Evolutionary conservation across 805 yeast species (phyloP).

Genomic region (Metschnikowia proteae): DNA sequence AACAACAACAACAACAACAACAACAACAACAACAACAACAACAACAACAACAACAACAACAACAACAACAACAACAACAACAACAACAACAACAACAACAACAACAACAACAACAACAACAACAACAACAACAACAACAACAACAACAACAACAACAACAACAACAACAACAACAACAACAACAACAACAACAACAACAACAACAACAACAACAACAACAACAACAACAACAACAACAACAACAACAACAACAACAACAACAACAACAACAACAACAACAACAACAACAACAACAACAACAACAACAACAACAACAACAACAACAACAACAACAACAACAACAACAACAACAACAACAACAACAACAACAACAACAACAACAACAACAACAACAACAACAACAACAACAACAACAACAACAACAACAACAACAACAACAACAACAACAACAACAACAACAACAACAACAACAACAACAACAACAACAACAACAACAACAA

Average conservation of each 20-base stretch:
- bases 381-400: neutral
- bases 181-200: too few relatives aligned
- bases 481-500: neutral
- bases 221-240: too few relatives aligned
- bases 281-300: too few relatives aligned
- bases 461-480: neutral
- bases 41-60: slow-evolving; percentile 7
- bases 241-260: too few relatives aligned
- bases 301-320: too few relatives aligned
- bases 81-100: neutral
- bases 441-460: slow-evolving; percentile 8
- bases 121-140: neutral
- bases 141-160: too few relatives aligned
- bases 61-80: neutral
- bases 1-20: slow-evolving; percentile 8
- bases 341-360: too few relatives aligned
- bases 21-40: slow-evolving; percentile 13
- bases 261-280: too few relatives aligned
- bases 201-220: too few relatives aligned
- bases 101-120: neutral
- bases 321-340: too few relatives aligned
- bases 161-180: too few relatives aligned
- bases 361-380: slow-evolving; percentile 16
- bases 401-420: slow-evolving; percentile 10
- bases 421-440: slow-evolving; percentile 11